Conservation (phyloP, 331 rosid genomes). For the Prunus yedoensis region DNA sequence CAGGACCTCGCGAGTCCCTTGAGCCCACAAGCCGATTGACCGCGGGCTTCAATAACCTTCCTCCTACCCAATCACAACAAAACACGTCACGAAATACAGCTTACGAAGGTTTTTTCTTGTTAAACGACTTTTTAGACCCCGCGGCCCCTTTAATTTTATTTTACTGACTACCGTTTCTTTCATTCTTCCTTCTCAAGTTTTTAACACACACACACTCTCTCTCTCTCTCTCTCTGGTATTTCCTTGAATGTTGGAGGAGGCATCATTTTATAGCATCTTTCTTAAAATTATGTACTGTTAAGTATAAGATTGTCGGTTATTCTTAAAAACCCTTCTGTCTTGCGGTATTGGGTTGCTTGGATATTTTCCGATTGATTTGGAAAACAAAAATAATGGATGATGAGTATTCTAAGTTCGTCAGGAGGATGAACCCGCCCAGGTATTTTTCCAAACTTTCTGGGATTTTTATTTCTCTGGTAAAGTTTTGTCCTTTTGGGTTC, state of each 20-base stretch:
- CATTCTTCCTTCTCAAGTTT: background rate
- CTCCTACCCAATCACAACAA: background rate
- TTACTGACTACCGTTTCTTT: background rate
- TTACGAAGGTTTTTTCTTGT: background rate
- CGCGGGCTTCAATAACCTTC: background rate
- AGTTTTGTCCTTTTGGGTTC: background rate
- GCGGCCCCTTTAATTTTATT: background rate
- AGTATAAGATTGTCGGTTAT: background rate
- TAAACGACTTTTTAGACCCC: constrained; percentile 9
- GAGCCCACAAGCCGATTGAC: background rate
- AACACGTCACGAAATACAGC: constrained; percentile 2
- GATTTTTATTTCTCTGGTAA: background rate
- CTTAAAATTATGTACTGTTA: background rate
- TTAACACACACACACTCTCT: background rate
- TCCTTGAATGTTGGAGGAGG: constrained; percentile 39
- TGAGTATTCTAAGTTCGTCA: constrained; percentile 77
- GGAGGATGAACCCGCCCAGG: constrained; percentile 93
- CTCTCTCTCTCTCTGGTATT: constrained; percentile 1
- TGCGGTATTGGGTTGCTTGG: background rate
- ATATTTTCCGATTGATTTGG: background rate
- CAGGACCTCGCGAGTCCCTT: background rate
- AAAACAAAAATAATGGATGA: constrained; percentile 51
- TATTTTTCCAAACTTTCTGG: constrained; percentile 8
- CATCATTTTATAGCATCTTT: constrained; percentile 13
- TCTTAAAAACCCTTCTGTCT: constrained; percentile 4